Conservation (phyloP, 305 asterid species). For the Fraxinus xanthoxyloides region DNA sequence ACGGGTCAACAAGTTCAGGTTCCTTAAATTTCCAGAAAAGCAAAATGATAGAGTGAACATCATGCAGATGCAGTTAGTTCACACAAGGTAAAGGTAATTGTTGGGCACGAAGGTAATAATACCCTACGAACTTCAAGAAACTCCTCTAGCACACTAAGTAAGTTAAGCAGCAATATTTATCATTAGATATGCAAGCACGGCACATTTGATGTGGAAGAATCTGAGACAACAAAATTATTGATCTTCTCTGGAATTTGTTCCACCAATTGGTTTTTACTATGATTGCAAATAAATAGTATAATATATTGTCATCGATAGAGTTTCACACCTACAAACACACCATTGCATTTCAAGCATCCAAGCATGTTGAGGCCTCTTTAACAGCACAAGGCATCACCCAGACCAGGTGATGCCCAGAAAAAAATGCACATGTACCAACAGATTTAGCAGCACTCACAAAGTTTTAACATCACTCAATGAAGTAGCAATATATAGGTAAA, state of each 20-base stretch:
- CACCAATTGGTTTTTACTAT: background rate
- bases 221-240: background rate
- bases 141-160: background rate
- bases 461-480: slow-evolving; percentile 2
- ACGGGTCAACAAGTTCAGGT: background rate
- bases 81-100: background rate
- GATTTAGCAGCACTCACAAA: slow-evolving; percentile 1
- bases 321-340: background rate
- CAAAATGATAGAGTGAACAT: background rate
- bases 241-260: background rate
- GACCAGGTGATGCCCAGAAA: background rate
- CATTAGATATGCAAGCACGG: background rate
- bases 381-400: background rate
- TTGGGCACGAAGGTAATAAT: background rate
- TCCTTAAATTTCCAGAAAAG: background rate
- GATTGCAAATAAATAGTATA: background rate
- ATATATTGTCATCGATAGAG: background rate
- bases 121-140: background rate
- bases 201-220: slow-evolving; percentile 5
- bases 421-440: background rate
- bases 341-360: background rate
- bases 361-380: background rate
- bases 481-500: background rate
- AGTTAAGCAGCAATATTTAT: background rate
- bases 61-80: background rate